Percentiles rank a stretch among this genome's conserved stretches.
Conservation (phyloP, 2,329 filamentous ascomycete species). For the Xylaria hypoxylon region DNA sequence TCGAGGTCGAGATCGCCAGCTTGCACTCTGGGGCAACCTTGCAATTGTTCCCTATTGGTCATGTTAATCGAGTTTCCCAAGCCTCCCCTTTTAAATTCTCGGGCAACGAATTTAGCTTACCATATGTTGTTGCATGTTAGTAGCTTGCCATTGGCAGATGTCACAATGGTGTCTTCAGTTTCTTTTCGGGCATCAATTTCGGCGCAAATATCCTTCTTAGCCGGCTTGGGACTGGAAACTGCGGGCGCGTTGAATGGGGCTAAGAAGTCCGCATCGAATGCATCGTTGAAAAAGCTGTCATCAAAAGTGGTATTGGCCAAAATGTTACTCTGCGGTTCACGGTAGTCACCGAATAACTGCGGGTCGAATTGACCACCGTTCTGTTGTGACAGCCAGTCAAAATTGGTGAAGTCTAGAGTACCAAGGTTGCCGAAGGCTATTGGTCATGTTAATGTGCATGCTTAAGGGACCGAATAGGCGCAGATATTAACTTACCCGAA, state of each 20-base stretch:
- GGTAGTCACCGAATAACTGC: conserved; percentile 89
- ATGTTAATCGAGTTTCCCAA: conserved; percentile 54
- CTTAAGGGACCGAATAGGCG: conserved; percentile 42
- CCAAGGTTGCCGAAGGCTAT: conserved; percentile 54
- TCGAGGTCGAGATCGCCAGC: conserved; percentile 95
- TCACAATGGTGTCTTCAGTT: conserved; percentile 73
- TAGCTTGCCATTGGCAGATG: conserved; percentile 68
- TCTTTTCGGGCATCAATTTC: conserved; percentile 82
- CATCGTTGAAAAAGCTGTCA: conserved; percentile 76
- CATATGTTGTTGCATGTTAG: conserved; percentile 93
- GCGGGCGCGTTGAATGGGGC: conserved; percentile 80
- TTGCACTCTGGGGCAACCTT: conserved; percentile 87
- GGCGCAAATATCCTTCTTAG: conserved; percentile 75
- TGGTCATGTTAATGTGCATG: conserved; percentile 10
- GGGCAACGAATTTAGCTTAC: conserved; percentile 65
- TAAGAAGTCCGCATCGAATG: conserved; percentile 82
- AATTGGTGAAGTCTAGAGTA: conserved; percentile 64
- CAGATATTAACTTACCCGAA: conserved; percentile 57
- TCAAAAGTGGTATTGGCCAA: conserved; percentile 77
- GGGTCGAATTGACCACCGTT: conserved; percentile 91
- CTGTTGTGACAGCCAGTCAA: conserved; percentile 82
- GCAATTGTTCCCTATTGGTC: conserved; percentile 82
- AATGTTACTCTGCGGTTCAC: conserved; percentile 87
- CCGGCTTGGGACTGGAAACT: conserved; percentile 52
- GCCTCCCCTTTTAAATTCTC: conserved; percentile 15